A percentile compares a stretch with the other conserved stretches of the same genome.
Evolutionary conservation across 805 yeast genomes (phyloP).

Genomic region (Nadsonia fulvescens): DNA sequence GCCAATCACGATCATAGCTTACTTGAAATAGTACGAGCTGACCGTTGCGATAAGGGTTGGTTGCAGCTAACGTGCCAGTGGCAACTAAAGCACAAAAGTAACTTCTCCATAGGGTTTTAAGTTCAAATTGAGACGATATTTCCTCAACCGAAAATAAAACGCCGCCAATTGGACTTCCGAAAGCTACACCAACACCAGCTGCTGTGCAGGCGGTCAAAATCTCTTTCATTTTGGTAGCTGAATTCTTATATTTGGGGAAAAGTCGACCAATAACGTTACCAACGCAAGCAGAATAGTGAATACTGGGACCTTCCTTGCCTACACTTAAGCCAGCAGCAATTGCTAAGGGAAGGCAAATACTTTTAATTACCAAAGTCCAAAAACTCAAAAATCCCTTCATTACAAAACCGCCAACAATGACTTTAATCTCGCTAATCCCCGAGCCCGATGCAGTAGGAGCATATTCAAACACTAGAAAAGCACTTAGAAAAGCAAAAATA

Average conservation of each 20-base stretch:
- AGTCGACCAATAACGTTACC: conserved; percentile 59
- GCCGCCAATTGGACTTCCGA: conserved; percentile 96
- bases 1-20: conserved; percentile 77
- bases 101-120: conserved; percentile 75
- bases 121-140: conserved; percentile 53
- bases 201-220: conserved; percentile 81
- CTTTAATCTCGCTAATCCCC: conserved; percentile 92
- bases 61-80: conserved; percentile 55
- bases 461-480: conserved; percentile 44
- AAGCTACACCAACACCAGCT: conserved; percentile 97
- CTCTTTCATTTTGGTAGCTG: conserved; percentile 26
- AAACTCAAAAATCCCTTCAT: conserved; percentile 60
- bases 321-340: conserved; percentile 86
- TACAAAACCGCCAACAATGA: conserved; percentile 79
- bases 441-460: conserved; percentile 94
- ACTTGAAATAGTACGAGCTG: conserved; percentile 88
- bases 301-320: conserved; percentile 97
- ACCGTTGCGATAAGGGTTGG: conserved; percentile 89
- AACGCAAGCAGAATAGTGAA: conserved; percentile 94
- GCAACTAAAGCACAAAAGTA: conserved; percentile 85
- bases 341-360: conserved; percentile 70
- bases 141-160: conserved; percentile 88
- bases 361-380: conserved; percentile 55
- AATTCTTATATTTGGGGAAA: conserved; percentile 22
- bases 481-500: conserved; percentile 44